A percentile compares a stretch with the other conserved stretches of the same genome.
Conservation (phyloP, 345 rosid genomes). For the Bruguiera gymnorhiza region DNA sequence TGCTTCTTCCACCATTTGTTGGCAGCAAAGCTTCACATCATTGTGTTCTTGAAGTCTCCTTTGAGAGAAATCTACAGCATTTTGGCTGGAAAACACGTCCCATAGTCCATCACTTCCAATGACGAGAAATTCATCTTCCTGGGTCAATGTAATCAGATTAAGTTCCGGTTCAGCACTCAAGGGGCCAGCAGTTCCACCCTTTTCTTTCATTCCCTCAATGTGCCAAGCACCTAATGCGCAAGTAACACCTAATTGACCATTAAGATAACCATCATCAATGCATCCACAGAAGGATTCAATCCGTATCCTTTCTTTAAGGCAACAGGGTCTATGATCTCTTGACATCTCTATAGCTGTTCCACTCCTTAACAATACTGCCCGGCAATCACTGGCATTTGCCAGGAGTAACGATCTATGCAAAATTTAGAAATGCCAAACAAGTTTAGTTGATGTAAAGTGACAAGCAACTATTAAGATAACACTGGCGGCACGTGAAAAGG, state of each 20-base stretch:
- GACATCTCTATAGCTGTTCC: slow-evolving; percentile 76
- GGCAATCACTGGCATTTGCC: slow-evolving; percentile 94
- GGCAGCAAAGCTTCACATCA: slow-evolving; percentile 61
- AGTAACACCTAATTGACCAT: slow-evolving; percentile 65
- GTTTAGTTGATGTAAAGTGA: too few species aligned
- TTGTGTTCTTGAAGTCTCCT: slow-evolving; percentile 72
- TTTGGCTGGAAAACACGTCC: slow-evolving; percentile 76
- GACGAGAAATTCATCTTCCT: slow-evolving; percentile 79
- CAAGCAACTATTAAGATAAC: too few species aligned
- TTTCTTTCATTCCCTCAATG: slow-evolving; percentile 62
- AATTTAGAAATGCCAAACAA: neutral
- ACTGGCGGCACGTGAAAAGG: too few species aligned
- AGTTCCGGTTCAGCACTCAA: slow-evolving; percentile 85
- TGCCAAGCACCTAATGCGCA: slow-evolving; percentile 87
- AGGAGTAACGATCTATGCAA: slow-evolving; percentile 61
- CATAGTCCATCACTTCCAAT: slow-evolving; percentile 84
- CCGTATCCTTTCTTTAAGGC: slow-evolving; percentile 50
- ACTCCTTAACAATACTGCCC: slow-evolving; percentile 64
- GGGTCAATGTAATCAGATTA: slow-evolving; percentile 45
- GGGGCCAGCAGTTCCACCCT: slow-evolving; percentile 45
- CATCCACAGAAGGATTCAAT: slow-evolving; percentile 67
- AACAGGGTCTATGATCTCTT: slow-evolving; percentile 66
- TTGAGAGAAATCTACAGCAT: slow-evolving; percentile 69
- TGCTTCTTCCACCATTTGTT: slow-evolving; percentile 76
- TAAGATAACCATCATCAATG: slow-evolving; percentile 62